phyloP scores from a whole-genome alignment of 176 grass and related monocot genomes.

The Secale cereale region DNA sequence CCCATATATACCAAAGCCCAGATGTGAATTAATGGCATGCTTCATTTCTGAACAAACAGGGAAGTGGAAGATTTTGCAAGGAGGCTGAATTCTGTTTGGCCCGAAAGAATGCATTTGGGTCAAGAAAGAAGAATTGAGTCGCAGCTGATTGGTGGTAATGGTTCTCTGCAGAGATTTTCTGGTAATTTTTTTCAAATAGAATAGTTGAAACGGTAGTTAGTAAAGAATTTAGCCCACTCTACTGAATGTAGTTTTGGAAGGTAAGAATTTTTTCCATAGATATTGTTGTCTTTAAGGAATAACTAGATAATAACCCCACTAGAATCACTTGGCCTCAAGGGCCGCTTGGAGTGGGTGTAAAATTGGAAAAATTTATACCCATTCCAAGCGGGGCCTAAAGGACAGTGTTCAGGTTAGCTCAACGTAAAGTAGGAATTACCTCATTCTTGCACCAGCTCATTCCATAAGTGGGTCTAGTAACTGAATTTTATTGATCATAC shows the following conservation, averaged over 20 bases:
- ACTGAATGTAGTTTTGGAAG: neutral
- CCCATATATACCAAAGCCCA: slow-evolving; percentile 2
- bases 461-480: neutral
- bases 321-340: neutral
- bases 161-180: slow-evolving; percentile 45
- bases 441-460: neutral
- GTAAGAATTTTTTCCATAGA: neutral
- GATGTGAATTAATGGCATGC: neutral
- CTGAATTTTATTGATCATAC: neutral
- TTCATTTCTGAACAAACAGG: slow-evolving; percentile 51
- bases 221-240: neutral
- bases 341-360: no score
- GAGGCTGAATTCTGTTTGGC: slow-evolving; percentile 94
- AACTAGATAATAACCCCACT: neutral
- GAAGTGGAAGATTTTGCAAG: slow-evolving; percentile 98
- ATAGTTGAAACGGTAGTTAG: neutral
- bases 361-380: no score
- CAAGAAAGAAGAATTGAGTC: slow-evolving; percentile 69
- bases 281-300: neutral
- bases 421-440: neutral
- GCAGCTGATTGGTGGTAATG: slow-evolving; percentile 55
- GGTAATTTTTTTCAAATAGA: slow-evolving; percentile 24
- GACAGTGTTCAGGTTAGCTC: neutral
- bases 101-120: slow-evolving; percentile 87
- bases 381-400: no score